These are phyloP conservation scores for Mortierella sp. DNA, from an alignment of 371 early-diverging fungal genomes.

Conservation along the genomic window DNA sequence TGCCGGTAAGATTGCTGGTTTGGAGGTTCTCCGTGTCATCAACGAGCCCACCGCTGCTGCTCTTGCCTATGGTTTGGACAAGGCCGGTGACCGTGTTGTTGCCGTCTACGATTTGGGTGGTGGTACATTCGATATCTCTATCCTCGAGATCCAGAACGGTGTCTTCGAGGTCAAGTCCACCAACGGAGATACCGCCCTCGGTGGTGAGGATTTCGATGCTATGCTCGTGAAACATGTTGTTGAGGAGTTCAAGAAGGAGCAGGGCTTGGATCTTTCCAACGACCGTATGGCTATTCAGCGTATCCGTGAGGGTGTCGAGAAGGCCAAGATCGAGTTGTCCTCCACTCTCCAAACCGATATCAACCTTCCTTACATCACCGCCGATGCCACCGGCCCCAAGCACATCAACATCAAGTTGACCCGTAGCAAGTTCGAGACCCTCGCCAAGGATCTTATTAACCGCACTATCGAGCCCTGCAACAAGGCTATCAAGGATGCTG, in stretches of 20 bases:
- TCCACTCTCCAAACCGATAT: constrained; percentile 94
- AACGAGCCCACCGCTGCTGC: constrained; percentile 99
- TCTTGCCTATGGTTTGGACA: constrained; percentile 98
- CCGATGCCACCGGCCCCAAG: constrained; percentile 94
- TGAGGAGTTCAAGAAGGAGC: constrained; percentile 90
- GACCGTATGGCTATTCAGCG: constrained; percentile 96
- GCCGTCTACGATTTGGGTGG: constrained; percentile 99
- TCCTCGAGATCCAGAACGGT: constrained; percentile 97
- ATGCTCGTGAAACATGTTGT: constrained; percentile 87
- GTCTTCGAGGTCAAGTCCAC: constrained; percentile 99
- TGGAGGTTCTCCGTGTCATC: constrained; percentile 98
- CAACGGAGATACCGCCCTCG: constrained; percentile 97
- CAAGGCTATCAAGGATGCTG: constrained; percentile 98
- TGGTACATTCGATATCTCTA: constrained; percentile 99
- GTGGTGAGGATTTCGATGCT: constrained; percentile 99
- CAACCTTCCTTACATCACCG: constrained; percentile 96
- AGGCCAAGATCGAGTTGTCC: constrained; percentile 98
- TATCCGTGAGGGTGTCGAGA: constrained; percentile 97
- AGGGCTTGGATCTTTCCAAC: constrained; percentile 78
- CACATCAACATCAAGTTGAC: constrained; percentile 96
- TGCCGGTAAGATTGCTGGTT: constrained; percentile 97
- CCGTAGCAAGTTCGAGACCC: constrained; percentile 91
- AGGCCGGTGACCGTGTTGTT: constrained; percentile 88
- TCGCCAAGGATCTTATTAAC: constrained; percentile 86
- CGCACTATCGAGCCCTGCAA: constrained; percentile 96